Base-by-base conservation (phyloP, 371 early-diverging fungal genomes). In the Rhizopus arrhizus region DNA sequence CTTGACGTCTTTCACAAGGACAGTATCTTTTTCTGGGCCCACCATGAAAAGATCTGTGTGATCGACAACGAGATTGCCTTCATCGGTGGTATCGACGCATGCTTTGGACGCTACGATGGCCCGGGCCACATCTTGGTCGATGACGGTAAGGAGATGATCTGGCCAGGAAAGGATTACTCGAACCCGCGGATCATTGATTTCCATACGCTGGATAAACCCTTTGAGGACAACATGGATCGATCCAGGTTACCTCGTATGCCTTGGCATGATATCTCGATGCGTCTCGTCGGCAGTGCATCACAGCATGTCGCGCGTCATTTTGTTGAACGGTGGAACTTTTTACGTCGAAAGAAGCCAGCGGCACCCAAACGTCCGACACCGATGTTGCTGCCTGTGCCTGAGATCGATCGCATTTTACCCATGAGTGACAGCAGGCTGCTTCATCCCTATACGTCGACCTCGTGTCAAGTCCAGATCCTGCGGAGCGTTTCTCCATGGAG, bases 201-300 rank as follows among this genome's bases (percentile, higher is more conserved):
- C n/a, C 72, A 69, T 78, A 70, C 70, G 13, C 77, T 91, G 56
- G 84, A 83, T 70, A 78, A 72, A 34, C 71, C 72, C 0, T 66
- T 68, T 52, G 73, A 69, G 57, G 72, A 76, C 28, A 66, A 68
- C 38, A 58, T 65, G 59, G 75, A 75, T 49, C 62, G 75, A 33
- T 56, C 53, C 10, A 62, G 40, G 6, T 40, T 72, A 15, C 85
- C 93, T 8, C 85, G 95, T 47, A 91, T 96, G 95, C 94, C 95
- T n/a, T 96, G 96, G 96, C 95, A 95, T 73, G 96, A 96, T 57
- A 81, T 95, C 2, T 87, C 88, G 3, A 78, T 90, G 72, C 82
- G 80, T 15, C 62, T 90, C 60, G 73, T 57, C 6, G 64, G 70
- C 63, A 51, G 65, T 54, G 76, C 90, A 3, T 91, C 91, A 5